Percentiles rank a stretch among this genome's conserved stretches.
These are phyloP conservation scores for Pneumocystis murina DNA, from an alignment of 1,139 yeast species.

Conservation along the genomic window DNA sequence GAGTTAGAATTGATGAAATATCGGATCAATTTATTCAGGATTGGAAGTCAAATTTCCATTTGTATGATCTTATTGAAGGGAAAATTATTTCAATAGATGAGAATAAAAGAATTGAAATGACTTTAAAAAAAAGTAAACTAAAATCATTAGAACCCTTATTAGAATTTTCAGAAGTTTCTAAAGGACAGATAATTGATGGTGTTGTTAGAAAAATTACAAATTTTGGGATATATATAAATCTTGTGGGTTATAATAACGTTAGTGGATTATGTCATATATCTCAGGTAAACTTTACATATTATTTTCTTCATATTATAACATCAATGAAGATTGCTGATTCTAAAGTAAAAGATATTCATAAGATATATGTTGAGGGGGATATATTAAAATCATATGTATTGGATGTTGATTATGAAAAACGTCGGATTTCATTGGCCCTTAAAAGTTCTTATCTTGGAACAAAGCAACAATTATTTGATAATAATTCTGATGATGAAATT, in stretches of 20 bases:
- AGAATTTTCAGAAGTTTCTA: constrained; percentile 46
- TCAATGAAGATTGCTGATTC: constrained; percentile 33
- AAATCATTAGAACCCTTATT: constrained; percentile 23
- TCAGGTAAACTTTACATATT: constrained; percentile 23
- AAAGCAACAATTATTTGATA: constrained; percentile 21
- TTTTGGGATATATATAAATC: constrained; percentile 76
- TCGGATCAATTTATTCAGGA: constrained; percentile 72
- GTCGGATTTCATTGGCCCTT: constrained; percentile 75
- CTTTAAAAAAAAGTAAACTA: constrained; percentile 67
- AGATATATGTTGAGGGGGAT: constrained; percentile 19
- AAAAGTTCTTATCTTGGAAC: constrained; percentile 73
- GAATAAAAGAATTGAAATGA: constrained; percentile 48
- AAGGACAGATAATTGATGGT: constrained; percentile 66
- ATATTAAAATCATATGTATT: constrained; percentile 38
- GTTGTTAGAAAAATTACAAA: constrained; percentile 47
- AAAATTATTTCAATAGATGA: constrained; percentile 53
- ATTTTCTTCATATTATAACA: not conserved
- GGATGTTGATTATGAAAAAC: constrained; percentile 46
- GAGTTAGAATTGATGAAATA: constrained; percentile 67
- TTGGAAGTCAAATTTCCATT: constrained; percentile 66
- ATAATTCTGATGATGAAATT: constrained; percentile 22
- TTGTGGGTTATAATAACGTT: constrained; percentile 59
- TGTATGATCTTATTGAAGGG: constrained; percentile 63
- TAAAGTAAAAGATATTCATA: constrained; percentile 31
- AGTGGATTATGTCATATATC: constrained; percentile 81